Base-by-base conservation (phyloP, 768 basidiomycete species). In the Termitomyces sp. region DNA sequence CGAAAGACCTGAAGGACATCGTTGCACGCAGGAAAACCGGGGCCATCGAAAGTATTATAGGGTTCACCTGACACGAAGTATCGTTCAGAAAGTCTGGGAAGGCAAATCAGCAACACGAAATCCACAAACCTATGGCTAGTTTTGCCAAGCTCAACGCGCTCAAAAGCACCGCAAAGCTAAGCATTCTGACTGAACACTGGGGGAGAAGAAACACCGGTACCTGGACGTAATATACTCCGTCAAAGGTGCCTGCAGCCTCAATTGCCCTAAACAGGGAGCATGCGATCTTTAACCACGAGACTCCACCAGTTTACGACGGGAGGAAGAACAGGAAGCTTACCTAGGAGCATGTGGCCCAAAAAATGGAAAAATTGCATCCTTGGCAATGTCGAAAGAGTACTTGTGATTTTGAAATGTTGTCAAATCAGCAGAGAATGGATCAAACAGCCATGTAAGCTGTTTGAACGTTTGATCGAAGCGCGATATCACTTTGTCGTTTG, bases 11-110 rank as follows among this genome's bases (percentile, higher is more conserved):
- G 58, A 15, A 70, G 64, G 1, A 76, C 73, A 39, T 65, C 67
- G 55, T 70, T 68, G 57, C 75, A 76, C 3, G 74, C 74, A 11
- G 75, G 75, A 59, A 74, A 75, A 2, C 74, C 75, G 1, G 62
- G 65, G 0, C 75, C 75, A 50, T 76, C 75, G 55, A 76, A 75
- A 12, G 75, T 76, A 58, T 74, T 74, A 58, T 75, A 76, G 3
- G 70, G 66, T 56, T 66, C 67, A 46, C 58, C 69, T 71, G 7
- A 20, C 5, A 18, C 3, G 12, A 18, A 18, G 6, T 9, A n/a
- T 33, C 7, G 13, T 24, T 24, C 22, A 15, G 2, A 24, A 7
- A 24, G 12, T 48, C 13, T 22, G 7, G 4, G 2, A 18, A 11
- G 38, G 24, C 12, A 2, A 12, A 33, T 20, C 12, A 15, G 9